Evolutionary conservation across 2,329 filamentous ascomycete genomes (phyloP), one percentile per base, ranked within the genome.

Genomic region (Diaporthe amygdali): DNA sequence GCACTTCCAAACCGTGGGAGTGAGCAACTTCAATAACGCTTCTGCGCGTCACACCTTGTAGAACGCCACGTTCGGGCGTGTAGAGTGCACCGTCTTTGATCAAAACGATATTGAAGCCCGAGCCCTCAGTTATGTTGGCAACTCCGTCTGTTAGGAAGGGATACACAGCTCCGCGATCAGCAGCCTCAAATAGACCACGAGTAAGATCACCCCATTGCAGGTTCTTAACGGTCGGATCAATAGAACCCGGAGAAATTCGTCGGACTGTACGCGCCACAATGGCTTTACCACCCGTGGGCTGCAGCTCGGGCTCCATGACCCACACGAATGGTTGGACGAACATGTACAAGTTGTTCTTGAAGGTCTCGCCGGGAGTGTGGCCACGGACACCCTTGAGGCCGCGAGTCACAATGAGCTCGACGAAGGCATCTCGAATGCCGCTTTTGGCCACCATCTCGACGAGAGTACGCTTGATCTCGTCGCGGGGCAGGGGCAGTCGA

Each of bases 161-260:
- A 67, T 86, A 86, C 0, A 72, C 75, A 0, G 85, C 84, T 0
- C 82, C 84, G 0, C 86, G 83, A 71, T 88, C 85, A 0, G 72
- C 64, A 0, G 85, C 85, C 75, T 88, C 87, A 32, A 85, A 81
- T 69, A 87, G 74, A 0, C 79, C 84, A 0, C 85, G 78, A 1
- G 79, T 82, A 1, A 86, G 75, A 75, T 88, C 85, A 1, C 85
- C 84, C 85, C 85, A 87, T 69, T 87, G 83, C n/a, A 86, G 76
- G 73, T 87, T 87, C 80, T 88, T 88, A 34, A 88, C 78, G 0
- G 85, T 87, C 0, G 86, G 86, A 73, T 88, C 86, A 4, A 87
- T 83, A 1, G 82, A 77, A 0, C 84, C 85, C 0, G 84, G 84
- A 0, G 85, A 83, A 0, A 80, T 79, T 1, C 85, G 77, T 2